Evolutionary conservation across 1,284 basidiomycete species (phyloP), one percentile per base, ranked within the genome.

Genomic region (Meripilus lineatus): DNA sequence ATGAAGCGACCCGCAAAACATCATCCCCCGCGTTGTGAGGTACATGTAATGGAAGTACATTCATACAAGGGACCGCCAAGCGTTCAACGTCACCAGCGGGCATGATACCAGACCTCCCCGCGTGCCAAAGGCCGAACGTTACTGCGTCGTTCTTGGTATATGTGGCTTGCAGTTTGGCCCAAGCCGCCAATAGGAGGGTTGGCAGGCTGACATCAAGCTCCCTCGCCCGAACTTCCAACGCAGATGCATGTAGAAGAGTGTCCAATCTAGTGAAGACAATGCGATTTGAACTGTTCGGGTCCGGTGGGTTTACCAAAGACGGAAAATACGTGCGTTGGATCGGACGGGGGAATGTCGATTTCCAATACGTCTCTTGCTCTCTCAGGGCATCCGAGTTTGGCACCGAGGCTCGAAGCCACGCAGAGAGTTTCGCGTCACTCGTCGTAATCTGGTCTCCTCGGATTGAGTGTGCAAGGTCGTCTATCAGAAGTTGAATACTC

Each of bases 51-150:
- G 73, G 72, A 17, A 75, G 49, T n/a, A 72, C 63, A 47, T 76
- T 75, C 56, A 72, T 64, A 50, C 70, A 73, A 20, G 74, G 72
- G 8, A 66, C 53, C 3, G 69, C 68, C n/a, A 75, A 49, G 24
- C 56, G 60, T 23, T 68, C 67, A 23, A 70, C 53, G 22, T 56
- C 46, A 24, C 61, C 37, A 5, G 63, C 47, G 13, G 66, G 68
- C n/a, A n/a, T n/a, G n/a, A n/a, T n/a, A n/a, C n/a, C n/a, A 5
- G 68, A 66, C 38, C 74, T 59, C 23, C 73, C 69, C 14, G 65
- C 66, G 44, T 75, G 72, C 68, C 72, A 73, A 15, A 76, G 59
- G 2, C 71, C 71, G 44, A 76, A 71, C 3, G 64, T 69, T 3
- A 65, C 61, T 22, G 52, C 51, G 21, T 55, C 50, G 14, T 61